Evolutionary conservation across 345 rosid species (phyloP).

Genomic region (Sisymbrium irio): DNA sequence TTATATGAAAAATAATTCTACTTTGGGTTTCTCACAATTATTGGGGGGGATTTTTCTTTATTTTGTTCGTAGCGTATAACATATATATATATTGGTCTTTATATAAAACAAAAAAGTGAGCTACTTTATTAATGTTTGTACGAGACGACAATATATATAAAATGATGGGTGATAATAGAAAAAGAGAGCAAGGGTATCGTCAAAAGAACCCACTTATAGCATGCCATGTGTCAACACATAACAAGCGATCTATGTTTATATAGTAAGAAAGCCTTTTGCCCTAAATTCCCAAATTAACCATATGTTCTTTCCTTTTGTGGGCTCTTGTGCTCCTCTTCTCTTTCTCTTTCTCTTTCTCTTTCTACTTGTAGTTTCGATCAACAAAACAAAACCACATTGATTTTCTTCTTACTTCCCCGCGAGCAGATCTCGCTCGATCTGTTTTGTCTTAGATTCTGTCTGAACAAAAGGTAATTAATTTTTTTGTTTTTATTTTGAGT

Average conservation of each 20-base stretch:
- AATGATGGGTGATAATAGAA: neutral
- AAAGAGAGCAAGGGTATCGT: neutral
- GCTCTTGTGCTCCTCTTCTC: neutral
- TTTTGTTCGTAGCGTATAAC: neutral
- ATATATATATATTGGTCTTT: neutral
- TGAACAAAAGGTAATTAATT: neutral
- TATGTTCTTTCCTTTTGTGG: constrained; percentile 30
- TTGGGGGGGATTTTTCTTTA: neutral
- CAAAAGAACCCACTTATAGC: constrained; percentile 10
- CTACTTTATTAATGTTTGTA: neutral
- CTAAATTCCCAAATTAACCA: constrained; percentile 7
- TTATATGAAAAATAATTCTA: neutral
- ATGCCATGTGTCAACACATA: constrained; percentile 20
- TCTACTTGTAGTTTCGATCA: constrained; percentile 2
- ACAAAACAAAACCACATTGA: neutral
- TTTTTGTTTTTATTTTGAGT: too few relatives aligned
- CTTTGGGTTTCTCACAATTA: neutral
- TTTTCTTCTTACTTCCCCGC: neutral
- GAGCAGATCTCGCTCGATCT: constrained; percentile 24
- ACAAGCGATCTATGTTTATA: constrained; percentile 18
- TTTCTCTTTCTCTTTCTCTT: neutral
- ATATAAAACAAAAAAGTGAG: neutral
- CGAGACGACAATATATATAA: neutral
- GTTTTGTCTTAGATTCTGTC: neutral
- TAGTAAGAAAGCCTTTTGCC: constrained; percentile 25